These are phyloP conservation scores for Vickermania spadyakhi DNA, from an alignment of 208 protist species.

Conservation along the genomic window DNA sequence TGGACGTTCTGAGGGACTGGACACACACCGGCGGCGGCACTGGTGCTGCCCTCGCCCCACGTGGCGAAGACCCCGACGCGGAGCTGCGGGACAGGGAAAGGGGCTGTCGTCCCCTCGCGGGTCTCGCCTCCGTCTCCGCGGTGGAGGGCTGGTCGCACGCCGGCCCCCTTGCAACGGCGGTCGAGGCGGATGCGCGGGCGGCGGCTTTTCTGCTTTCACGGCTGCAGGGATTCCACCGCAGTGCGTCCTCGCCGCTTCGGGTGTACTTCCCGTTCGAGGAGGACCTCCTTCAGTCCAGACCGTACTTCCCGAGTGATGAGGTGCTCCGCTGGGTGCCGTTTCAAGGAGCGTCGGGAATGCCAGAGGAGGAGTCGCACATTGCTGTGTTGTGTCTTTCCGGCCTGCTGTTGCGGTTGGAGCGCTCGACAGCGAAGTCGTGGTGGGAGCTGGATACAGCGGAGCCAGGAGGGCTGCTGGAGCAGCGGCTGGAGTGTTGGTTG, in stretches of 20 bases:
- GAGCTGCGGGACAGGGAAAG: conserved; percentile 1
- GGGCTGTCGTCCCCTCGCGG: conserved; percentile 25
- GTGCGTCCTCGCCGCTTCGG: background rate
- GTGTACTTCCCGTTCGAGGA: background rate
- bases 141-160: conserved; percentile 80
- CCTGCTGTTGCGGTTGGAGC: conserved; percentile 4
- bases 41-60: background rate
- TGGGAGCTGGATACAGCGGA: background rate
- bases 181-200: conserved; percentile 42
- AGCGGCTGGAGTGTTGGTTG: conserved; percentile 65
- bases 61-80: conserved; percentile 6
- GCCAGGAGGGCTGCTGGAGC: conserved; percentile 14
- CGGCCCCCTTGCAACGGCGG: conserved; percentile 19
- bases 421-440: background rate
- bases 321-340: background rate
- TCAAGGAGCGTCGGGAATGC: background rate
- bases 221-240: background rate
- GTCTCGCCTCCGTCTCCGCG: conserved; percentile 38
- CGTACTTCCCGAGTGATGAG: background rate
- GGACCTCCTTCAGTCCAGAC: background rate
- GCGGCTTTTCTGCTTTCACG: conserved; percentile 28
- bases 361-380: conserved; percentile 47
- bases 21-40: background rate
- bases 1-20: conserved; percentile 31
- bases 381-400: conserved; percentile 55